A percentile compares a stretch with the other conserved stretches of the same genome.
These are phyloP conservation scores for Pistacia vera DNA, from an alignment of 345 rosid species.

Conservation along the genomic window DNA sequence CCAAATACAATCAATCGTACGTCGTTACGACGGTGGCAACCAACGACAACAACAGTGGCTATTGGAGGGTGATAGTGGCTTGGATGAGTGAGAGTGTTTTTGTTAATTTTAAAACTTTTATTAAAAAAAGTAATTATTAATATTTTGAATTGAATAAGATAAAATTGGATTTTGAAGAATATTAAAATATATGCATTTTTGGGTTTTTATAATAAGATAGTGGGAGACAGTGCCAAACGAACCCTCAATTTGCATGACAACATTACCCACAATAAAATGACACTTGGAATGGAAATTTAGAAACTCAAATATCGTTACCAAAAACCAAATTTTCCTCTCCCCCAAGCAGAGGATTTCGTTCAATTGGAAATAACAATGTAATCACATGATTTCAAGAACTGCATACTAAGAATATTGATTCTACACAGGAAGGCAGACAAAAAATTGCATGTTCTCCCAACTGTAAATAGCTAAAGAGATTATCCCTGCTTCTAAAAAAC, in stretches of 20 bases:
- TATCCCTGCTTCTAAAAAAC: constrained; percentile 22
- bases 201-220: too few species aligned
- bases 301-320: neutral
- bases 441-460: neutral
- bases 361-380: constrained; percentile 1
- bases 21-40: too few species aligned
- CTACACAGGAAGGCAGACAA: neutral
- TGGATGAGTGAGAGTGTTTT: too few species aligned
- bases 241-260: neutral
- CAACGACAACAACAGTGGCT: too few species aligned
- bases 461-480: constrained; percentile 21
- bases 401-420: constrained; percentile 1
- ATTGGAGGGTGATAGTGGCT: too few species aligned
- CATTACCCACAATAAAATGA: neutral
- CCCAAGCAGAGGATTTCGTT: neutral
- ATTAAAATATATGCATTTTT: too few species aligned
- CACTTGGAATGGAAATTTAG: neutral
- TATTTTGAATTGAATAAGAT: too few species aligned
- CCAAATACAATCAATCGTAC: too few species aligned
- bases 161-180: too few species aligned
- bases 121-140: too few species aligned
- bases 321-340: constrained; percentile 6
- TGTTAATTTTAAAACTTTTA: too few species aligned
- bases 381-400: neutral
- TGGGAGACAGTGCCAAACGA: too few species aligned